A percentile compares a stretch with the other conserved stretches of the same genome.
Evolutionary conservation across 2,329 filamentous ascomycete genomes (phyloP).

Genomic region (Arthrobotrys megalospora): DNA sequence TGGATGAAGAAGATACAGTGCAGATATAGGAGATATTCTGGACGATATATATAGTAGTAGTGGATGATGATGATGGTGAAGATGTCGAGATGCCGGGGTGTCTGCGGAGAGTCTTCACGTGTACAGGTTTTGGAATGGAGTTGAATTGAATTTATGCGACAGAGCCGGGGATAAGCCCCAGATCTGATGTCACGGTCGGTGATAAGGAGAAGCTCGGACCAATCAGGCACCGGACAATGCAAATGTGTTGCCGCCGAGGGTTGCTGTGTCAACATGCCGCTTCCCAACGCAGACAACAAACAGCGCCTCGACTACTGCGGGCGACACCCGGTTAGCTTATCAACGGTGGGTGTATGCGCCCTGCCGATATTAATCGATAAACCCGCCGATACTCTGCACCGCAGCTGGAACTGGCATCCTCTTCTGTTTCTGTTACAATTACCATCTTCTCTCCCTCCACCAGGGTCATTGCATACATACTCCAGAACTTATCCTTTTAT

Average conservation of each 20-base stretch:
- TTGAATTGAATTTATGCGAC: constrained; percentile 3
- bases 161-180: constrained; percentile 48
- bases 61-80: constrained; percentile 1
- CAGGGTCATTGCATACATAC: neutral
- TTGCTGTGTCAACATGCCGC: constrained; percentile 56
- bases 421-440: neutral
- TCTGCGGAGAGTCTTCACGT: constrained; percentile 13
- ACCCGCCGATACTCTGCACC: neutral
- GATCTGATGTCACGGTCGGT: constrained; percentile 49
- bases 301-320: constrained; percentile 46
- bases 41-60: constrained; percentile 1
- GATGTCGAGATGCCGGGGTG: neutral
- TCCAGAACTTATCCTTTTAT: constrained; percentile 16
- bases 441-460: neutral
- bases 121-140: neutral
- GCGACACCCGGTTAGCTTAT: constrained; percentile 25
- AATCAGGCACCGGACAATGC: constrained; percentile 34
- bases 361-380: constrained; percentile 40
- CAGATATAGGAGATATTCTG: neutral
- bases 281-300: constrained; percentile 56
- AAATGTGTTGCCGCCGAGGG: constrained; percentile 27
- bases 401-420: neutral
- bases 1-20: neutral
- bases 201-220: constrained; percentile 30
- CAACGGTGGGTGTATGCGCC: constrained; percentile 30